Evolutionary conservation across 202 grass and related monocot genomes (phyloP), one percentile per base, ranked within the genome.

Genomic region (Setaria italica): DNA sequence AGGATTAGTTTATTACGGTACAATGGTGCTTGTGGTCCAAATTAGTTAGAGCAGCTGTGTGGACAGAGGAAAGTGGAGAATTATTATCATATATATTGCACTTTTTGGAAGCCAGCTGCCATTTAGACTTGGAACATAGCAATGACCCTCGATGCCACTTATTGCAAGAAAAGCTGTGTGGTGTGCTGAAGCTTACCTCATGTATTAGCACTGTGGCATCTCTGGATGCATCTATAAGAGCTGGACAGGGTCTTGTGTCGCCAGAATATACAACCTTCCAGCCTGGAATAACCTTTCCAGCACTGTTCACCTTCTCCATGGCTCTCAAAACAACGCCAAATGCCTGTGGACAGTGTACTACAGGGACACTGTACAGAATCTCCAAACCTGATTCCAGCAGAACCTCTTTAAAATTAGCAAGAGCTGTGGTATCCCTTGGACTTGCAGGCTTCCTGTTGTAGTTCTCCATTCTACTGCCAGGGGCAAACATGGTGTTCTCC

Each of bases 191-290:
- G 56, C 67, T 82, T 70, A 99, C 96, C 96, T 99, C 96, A 46
- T 99, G 96, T 83, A 99, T 92, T 33, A 99, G 86, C 80, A 98
- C 76, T 39, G 93, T 99, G 53, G 96, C 96, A 81, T 91, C 91
- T 85, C 75, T 90, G 79, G 96, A 91, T 17, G 96, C 91, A 46
- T 95, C 90, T 79, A 98, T 82, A 51, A 98, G 89, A 86, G 88
- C 89, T 39, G 90, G 86, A 65, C 93, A 98, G 30, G 93, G 93
- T 58, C 96, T 57, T 1, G 96, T 99, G 71, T 99, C 96, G 13
- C 96, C 96, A 49, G 96, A 95, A 89, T 94, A 99, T 57, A 99
- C 93, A 78, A 99, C 60, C 64, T 99, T 99, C 96, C 96, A 99
- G 72, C 96, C 96, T 42, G 88, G 90, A 79, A 90, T 82, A 76